Evolutionary conservation across 345 rosid genomes (phyloP).

Genomic region (Mallotus nudiflorus): DNA sequence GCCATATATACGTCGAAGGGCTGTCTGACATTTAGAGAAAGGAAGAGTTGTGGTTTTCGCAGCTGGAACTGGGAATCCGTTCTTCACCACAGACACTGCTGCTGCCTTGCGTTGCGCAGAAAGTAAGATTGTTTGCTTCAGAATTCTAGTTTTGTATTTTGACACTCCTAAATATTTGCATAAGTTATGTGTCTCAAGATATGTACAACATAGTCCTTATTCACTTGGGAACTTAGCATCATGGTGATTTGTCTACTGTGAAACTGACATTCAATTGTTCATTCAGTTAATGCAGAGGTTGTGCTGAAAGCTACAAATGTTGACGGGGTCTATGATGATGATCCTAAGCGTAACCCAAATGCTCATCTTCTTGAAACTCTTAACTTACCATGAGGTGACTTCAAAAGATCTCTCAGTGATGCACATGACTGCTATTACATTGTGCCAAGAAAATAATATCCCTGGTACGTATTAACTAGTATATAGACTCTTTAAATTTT

Average conservation of each 20-base stretch:
- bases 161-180: background rate
- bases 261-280: slow-evolving; percentile 13
- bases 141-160: background rate
- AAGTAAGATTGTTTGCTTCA: slow-evolving; percentile 42
- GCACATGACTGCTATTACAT: slow-evolving; percentile 96
- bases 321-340: slow-evolving; percentile 84
- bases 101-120: slow-evolving; percentile 98
- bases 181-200: background rate
- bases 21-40: slow-evolving; percentile 88
- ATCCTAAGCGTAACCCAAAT: slow-evolving; percentile 80
- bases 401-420: slow-evolving; percentile 90
- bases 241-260: background rate
- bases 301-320: slow-evolving; percentile 94
- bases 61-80: slow-evolving; percentile 95
- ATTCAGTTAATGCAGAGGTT: slow-evolving; percentile 86
- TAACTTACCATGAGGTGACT: slow-evolving; percentile 82
- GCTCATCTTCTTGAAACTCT: slow-evolving; percentile 73
- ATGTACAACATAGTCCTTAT: background rate
- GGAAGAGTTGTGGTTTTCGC: slow-evolving; percentile 98
- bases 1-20: slow-evolving; percentile 88
- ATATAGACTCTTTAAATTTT: no score
- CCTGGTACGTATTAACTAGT: slow-evolving; percentile 56
- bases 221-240: background rate
- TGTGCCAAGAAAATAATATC: slow-evolving; percentile 94
- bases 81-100: slow-evolving; percentile 96